Evolutionary conservation across 768 basidiomycete species (phyloP).

Genomic region (Astraeus odoratus): DNA sequence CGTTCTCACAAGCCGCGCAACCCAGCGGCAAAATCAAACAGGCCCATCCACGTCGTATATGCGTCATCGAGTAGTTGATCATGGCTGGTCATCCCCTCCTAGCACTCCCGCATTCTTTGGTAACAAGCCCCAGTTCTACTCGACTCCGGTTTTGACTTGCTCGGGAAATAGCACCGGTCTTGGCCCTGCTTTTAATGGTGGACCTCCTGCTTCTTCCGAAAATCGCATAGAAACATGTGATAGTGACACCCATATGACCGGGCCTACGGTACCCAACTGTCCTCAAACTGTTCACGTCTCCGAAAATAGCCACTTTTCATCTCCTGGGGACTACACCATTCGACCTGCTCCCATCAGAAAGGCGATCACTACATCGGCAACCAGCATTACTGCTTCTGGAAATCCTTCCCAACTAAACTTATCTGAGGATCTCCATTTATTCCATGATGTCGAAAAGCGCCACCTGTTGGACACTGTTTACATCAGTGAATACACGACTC

Average conservation of each 20-base stretch:
- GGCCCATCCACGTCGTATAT: slow-evolving; percentile 23
- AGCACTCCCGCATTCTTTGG: slow-evolving; percentile 14
- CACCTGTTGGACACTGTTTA: slow-evolving; percentile 4
- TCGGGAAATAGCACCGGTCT: slow-evolving; percentile 2
- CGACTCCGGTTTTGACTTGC: slow-evolving; percentile 18
- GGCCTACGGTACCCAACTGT: slow-evolving; percentile 1
- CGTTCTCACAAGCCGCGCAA: slow-evolving; percentile 8
- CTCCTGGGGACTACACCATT: slow-evolving; percentile 23
- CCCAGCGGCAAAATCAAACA: slow-evolving; percentile 15
- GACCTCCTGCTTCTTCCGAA: not conserved
- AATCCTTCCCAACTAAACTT: not conserved
- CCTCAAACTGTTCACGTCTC: slow-evolving; percentile 16
- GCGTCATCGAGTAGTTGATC: slow-evolving; percentile 11
- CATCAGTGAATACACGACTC: slow-evolving; percentile 13
- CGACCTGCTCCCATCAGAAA: slow-evolving; percentile 2
- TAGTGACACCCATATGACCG: slow-evolving; percentile 18
- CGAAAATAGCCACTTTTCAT: slow-evolving; percentile 23
- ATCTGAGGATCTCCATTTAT: not conserved
- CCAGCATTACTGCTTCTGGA: not conserved
- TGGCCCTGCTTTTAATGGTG: not conserved
- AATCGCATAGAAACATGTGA: not conserved
- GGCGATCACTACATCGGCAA: not conserved
- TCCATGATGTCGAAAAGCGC: not conserved
- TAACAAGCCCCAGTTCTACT: slow-evolving; percentile 18
- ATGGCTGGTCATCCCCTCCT: slow-evolving; percentile 1